Evolutionary conservation across 2,329 filamentous ascomycete genomes (phyloP).

Genomic region (Colletotrichum sp.): DNA sequence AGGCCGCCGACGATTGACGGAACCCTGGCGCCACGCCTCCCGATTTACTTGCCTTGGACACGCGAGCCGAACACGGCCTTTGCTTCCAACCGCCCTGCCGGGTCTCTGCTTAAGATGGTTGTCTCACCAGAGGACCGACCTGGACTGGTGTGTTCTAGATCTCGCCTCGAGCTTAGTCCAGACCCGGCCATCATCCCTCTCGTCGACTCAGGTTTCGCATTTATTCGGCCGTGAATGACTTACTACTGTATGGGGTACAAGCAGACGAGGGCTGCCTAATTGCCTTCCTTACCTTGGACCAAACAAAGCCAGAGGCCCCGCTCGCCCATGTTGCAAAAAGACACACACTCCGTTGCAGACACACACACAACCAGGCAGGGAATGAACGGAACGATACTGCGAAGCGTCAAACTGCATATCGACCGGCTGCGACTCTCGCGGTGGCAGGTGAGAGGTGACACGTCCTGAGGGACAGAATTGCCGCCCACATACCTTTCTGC

Average conservation of each 20-base stretch:
- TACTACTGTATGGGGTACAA: neutral
- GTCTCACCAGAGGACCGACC: neutral
- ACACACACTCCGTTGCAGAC: neutral
- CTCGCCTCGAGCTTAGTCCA: neutral
- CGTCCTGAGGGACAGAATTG: neutral
- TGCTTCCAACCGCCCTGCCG: neutral
- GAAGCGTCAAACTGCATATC: neutral
- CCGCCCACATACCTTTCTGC: neutral
- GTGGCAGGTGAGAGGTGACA: constrained; percentile 14
- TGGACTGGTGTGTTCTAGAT: neutral
- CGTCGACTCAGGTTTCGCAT: neutral
- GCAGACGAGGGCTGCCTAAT: neutral
- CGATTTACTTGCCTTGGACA: constrained; percentile 10
- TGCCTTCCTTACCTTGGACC: neutral
- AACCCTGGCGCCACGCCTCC: constrained; percentile 6
- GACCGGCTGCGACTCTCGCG: neutral
- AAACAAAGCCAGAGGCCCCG: neutral
- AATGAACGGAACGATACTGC: neutral
- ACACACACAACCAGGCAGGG: neutral
- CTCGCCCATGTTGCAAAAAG: neutral
- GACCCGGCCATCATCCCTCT: neutral
- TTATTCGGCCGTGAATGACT: neutral
- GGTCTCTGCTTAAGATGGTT: neutral
- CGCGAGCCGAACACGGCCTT: constrained; percentile 12
- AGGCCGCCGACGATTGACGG: constrained; percentile 8